Evolutionary conservation across 2,329 filamentous ascomycete species (phyloP).

Genomic region (Fusarium torreyae): DNA sequence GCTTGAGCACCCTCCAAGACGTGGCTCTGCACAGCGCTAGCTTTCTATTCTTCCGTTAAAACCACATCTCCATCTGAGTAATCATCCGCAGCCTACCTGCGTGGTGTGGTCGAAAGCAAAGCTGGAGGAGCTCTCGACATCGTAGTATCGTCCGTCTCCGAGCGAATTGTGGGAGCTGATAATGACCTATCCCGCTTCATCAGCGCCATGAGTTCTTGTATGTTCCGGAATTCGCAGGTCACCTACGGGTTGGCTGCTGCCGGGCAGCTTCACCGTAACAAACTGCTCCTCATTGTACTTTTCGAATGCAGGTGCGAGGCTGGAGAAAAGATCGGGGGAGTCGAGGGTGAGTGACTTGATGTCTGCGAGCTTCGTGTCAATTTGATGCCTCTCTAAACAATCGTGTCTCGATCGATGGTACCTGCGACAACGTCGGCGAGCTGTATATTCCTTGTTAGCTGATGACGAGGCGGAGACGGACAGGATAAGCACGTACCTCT

Average conservation of each 20-base stretch:
- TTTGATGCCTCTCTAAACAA: conserved; percentile 1
- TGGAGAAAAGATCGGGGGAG: conserved; percentile 75
- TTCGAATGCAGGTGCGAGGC: conserved; percentile 86
- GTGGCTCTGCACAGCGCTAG: conserved; percentile 85
- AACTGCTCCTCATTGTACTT: conserved; percentile 98
- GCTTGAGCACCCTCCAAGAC: conserved; percentile 81
- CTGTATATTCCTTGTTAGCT: conserved; percentile 63
- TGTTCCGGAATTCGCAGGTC: background rate
- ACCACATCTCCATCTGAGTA: background rate
- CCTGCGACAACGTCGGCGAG: conserved; percentile 90
- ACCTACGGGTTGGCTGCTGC: conserved; percentile 75
- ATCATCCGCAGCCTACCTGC: conserved; percentile 66
- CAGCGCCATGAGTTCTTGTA: conserved; percentile 18
- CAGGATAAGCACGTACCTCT: conserved; percentile 76
- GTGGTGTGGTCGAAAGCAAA: conserved; percentile 90
- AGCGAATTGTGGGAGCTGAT: conserved; percentile 90
- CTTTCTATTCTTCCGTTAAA: conserved; percentile 71
- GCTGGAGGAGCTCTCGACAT: conserved; percentile 88
- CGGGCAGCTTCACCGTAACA: conserved; percentile 88
- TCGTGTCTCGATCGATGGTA: conserved; percentile 58
- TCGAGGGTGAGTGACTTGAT: conserved; percentile 88
- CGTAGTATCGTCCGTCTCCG: conserved; percentile 87
- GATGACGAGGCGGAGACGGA: conserved; percentile 39
- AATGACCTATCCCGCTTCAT: conserved; percentile 72
- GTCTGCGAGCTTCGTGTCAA: conserved; percentile 68